Base-by-base conservation (phyloP, 345 rosid genomes). In the Aquilaria yunnanensis region DNA sequence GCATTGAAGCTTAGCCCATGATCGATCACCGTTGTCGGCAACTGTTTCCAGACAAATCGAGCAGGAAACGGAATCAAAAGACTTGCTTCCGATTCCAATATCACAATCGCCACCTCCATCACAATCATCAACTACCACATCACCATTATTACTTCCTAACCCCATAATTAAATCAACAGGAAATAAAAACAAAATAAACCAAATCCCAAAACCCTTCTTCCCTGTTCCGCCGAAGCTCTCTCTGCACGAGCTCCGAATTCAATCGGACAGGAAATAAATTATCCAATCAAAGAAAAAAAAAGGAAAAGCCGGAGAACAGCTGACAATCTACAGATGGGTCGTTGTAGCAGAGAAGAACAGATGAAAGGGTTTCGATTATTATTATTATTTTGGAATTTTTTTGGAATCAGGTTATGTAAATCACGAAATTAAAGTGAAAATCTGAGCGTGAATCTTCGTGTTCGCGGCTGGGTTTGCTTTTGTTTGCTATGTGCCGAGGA, bases 1-100 rank as follows among this genome's bases (percentile, higher is more conserved):
- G 45, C 99, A 94, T 75, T 90, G 97, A 75, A 94, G 97, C 78
- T 88, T 94, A 37, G 97, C 96, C 99, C 90, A 88, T 1, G 97
- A 81, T 54, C 99, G 96, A 86, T 90, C 93, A 55, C 93, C 93
- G 31, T 78, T 77, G 62, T 85, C 85, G 50, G 76, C 67, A 12
- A 94, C 97, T 13, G 67, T 67, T 49, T 94, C 99, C 23, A 94
- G 95, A 70, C 99, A 94, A 85, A 94, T 88, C 90, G 99, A 94
- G 71, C 97, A 94, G 2, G 96, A 72, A 69, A 90, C 87, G 6
- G 85, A 71, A 31, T 84, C 79, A 64, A 79, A 77, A 4, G 73
- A 73, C 70, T 84, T 84, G 50, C 79, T 81, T 16, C 67, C 75
- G 32, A 59, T 67, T 23, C 74, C 73, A 56, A 77, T 61, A 62